A percentile compares a stretch with the other conserved stretches of the same genome.
These are phyloP conservation scores for Wallacemonas rigidus DNA, from an alignment of 208 protist genomes.

Conservation along the genomic window DNA sequence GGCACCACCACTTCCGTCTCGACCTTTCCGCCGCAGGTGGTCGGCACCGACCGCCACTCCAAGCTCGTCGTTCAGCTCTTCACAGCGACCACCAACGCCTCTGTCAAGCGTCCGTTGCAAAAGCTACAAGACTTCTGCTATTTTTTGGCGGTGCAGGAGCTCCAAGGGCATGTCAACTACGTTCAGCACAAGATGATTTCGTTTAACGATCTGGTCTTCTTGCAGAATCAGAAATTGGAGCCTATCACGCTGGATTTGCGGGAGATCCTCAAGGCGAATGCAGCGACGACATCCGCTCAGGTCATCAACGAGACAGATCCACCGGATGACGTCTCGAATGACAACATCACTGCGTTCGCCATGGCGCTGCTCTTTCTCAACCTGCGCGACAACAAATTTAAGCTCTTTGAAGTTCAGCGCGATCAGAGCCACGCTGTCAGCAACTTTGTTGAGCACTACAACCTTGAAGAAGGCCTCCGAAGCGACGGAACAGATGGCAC, in stretches of 20 bases:
- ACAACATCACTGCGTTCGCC: constrained; percentile 29
- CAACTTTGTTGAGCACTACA: constrained; percentile 88
- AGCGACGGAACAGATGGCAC: constrained; percentile 19
- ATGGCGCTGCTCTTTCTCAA: constrained; percentile 69
- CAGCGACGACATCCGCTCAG: not conserved
- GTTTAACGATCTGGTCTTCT: constrained; percentile 82
- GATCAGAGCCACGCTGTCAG: constrained; percentile 52
- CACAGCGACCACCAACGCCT: constrained; percentile 63
- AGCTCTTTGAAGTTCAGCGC: constrained; percentile 70
- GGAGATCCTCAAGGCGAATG: not conserved
- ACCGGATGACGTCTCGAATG: constrained; percentile 9
- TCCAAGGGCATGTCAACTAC: constrained; percentile 88
- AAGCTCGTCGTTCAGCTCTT: constrained; percentile 85
- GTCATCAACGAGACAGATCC: not conserved
- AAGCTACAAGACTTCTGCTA: constrained; percentile 89
- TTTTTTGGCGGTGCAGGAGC: constrained; percentile 83
- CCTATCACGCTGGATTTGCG: constrained; percentile 45
- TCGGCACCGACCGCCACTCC: constrained; percentile 60
- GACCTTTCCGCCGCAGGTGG: constrained; percentile 49
- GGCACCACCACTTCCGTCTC: constrained; percentile 44
- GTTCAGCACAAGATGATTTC: constrained; percentile 83
- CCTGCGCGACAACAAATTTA: constrained; percentile 87
- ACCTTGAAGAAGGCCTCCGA: constrained; percentile 47
- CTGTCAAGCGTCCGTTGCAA: constrained; percentile 61
- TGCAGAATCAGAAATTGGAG: constrained; percentile 73